These are phyloP conservation scores for Leishmania aethiopica DNA, from an alignment of 208 protist genomes.

Conservation along the genomic window DNA sequence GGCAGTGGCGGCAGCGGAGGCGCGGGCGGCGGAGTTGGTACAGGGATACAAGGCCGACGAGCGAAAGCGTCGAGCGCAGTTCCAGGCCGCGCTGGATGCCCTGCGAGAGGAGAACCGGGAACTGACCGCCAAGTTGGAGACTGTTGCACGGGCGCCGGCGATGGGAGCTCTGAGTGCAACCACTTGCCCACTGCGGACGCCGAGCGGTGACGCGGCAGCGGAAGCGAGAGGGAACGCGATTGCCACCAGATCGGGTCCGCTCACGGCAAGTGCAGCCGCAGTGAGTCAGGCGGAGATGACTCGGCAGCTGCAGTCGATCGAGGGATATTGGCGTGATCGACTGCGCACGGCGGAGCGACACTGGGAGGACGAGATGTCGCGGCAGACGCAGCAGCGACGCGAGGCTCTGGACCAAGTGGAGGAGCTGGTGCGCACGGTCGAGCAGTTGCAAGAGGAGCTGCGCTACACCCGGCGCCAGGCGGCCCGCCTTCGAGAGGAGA, in stretches of 20 bases:
- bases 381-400: slow-evolving; percentile 32
- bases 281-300: slow-evolving; percentile 41
- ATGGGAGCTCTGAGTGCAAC: slow-evolving; percentile 16
- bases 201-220: neutral
- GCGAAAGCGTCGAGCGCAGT: slow-evolving; percentile 42
- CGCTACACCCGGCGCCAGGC: slow-evolving; percentile 43
- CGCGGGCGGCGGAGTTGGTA: slow-evolving; percentile 26
- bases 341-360: slow-evolving; percentile 42
- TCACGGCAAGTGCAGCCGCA: neutral
- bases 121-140: slow-evolving; percentile 37
- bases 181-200: neutral
- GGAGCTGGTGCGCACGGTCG: slow-evolving; percentile 42
- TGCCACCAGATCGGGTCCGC: neutral
- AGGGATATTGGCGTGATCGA: slow-evolving; percentile 58
- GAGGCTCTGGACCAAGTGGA: slow-evolving; percentile 47
- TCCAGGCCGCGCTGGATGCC: slow-evolving; percentile 45
- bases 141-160: slow-evolving; percentile 18
- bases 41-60: slow-evolving; percentile 39
- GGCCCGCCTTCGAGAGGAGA: slow-evolving; percentile 31
- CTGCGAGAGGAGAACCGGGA: slow-evolving; percentile 57
- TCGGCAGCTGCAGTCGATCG: slow-evolving; percentile 42
- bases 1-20: slow-evolving; percentile 25
- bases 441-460: slow-evolving; percentile 48
- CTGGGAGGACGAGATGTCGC: slow-evolving; percentile 42
- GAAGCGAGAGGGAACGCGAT: neutral